Evolutionary conservation across 2,329 filamentous ascomycete genomes (phyloP).

Genomic region (Zasmidium cellare): DNA sequence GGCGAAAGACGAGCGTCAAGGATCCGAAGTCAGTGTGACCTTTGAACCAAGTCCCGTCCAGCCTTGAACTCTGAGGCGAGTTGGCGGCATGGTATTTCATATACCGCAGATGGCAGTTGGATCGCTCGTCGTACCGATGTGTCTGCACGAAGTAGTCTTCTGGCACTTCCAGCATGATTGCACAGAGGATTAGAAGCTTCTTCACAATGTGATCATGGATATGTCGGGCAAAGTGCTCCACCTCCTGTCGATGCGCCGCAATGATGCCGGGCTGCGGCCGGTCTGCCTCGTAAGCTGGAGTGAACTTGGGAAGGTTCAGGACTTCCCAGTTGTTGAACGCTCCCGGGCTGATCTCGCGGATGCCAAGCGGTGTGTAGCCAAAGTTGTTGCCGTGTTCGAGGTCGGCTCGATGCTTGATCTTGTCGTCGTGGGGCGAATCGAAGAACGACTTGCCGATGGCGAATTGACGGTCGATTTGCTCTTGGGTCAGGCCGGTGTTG

Average conservation of each 20-base stretch:
- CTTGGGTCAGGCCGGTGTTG: conserved; percentile 60
- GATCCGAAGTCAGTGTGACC: conserved; percentile 44
- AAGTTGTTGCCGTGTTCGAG: conserved; percentile 24
- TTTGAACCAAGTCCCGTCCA: conserved; percentile 16
- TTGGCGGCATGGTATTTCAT: conserved; percentile 23
- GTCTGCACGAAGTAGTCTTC: conserved; percentile 4
- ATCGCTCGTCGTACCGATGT: conserved; percentile 4
- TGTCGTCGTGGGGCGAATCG: conserved; percentile 56
- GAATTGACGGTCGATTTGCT: conserved; percentile 60
- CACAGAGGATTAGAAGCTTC: background rate
- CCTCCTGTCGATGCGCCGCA: background rate
- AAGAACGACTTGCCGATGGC: conserved; percentile 61
- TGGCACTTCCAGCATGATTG: background rate
- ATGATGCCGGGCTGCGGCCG: background rate
- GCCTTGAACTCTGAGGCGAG: conserved; percentile 16
- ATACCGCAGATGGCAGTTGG: conserved; percentile 20
- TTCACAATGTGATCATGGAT: background rate
- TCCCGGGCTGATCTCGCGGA: conserved; percentile 4
- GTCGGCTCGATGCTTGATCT: conserved; percentile 51
- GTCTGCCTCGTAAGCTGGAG: background rate
- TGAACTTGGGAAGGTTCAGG: conserved; percentile 1
- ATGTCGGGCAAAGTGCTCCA: background rate
- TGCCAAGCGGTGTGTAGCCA: conserved; percentile 11
- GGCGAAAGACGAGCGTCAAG: conserved; percentile 34
- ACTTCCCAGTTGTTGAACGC: conserved; percentile 5